A percentile compares a stretch with the other conserved stretches of the same genome.
Evolutionary conservation across 164 flowering plant species (phyloP).

Genomic region (Pachysandra terminalis): DNA sequence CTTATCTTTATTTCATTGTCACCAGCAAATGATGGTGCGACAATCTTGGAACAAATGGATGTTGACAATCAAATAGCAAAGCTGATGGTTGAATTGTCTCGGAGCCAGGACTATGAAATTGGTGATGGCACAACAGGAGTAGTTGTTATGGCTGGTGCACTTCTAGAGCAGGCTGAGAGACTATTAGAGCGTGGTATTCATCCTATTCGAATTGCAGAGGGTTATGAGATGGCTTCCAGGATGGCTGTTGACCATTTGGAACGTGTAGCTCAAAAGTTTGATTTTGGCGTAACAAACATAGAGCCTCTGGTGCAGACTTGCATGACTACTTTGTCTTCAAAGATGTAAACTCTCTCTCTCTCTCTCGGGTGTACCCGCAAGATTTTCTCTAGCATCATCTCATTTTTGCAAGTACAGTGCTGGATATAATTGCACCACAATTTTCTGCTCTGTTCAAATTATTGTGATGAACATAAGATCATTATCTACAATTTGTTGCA

Average conservation of each 20-base stretch:
- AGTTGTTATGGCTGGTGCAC: constrained; percentile 96
- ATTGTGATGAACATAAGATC: neutral
- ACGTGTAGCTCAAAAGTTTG: constrained; percentile 74
- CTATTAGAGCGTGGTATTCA: constrained; percentile 89
- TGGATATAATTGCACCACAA: too few species aligned
- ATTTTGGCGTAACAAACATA: constrained; percentile 46
- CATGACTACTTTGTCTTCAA: constrained; percentile 96
- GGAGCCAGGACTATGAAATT: constrained; percentile 97
- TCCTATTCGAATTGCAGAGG: constrained; percentile 95
- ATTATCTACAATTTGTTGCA: neutral
- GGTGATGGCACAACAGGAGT: constrained; percentile 99
- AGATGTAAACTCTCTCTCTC: constrained; percentile 64
- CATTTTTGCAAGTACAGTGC: too few species aligned
- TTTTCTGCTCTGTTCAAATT: neutral
- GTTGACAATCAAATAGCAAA: constrained; percentile 96
- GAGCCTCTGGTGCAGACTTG: constrained; percentile 93
- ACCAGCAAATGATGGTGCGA: constrained; percentile 99
- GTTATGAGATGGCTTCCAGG: constrained; percentile 89
- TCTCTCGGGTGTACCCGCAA: too few species aligned
- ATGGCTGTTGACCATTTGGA: constrained; percentile 86
- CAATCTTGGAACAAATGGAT: constrained; percentile 97
- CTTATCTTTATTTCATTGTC: constrained; percentile 1
- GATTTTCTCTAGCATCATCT: too few species aligned
- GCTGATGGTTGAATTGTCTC: constrained; percentile 92
- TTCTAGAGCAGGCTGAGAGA: constrained; percentile 85